These are phyloP conservation scores for Annulohypoxylon nitens DNA, from an alignment of 495 filamentous ascomycete genomes.

Conservation along the genomic window DNA sequence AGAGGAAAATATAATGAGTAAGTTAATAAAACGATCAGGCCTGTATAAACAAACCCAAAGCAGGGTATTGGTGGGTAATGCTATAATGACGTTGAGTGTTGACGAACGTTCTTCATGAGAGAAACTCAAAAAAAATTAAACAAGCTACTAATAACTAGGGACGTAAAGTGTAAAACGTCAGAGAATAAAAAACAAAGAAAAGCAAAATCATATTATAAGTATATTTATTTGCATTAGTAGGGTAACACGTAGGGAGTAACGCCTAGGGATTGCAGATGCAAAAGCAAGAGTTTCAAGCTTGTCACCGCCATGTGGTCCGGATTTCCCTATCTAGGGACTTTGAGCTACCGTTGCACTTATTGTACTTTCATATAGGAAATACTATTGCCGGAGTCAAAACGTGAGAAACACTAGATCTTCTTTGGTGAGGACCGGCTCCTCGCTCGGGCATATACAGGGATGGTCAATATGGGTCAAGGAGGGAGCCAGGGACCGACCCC, in stretches of 20 bases:
- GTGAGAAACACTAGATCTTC: constrained; percentile 32
- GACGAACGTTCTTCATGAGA: not conserved
- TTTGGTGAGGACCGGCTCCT: constrained; percentile 18
- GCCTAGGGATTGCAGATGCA: constrained; percentile 2
- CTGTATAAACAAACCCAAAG: not conserved
- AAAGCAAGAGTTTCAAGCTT: constrained; percentile 35
- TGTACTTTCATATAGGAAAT: constrained; percentile 26
- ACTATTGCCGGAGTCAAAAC: constrained; percentile 19
- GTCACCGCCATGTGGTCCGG: constrained; percentile 30
- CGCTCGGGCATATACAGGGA: constrained; percentile 32
- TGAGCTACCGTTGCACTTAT: constrained; percentile 25
- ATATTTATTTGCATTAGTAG: constrained; percentile 3
- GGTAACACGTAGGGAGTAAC: not conserved
- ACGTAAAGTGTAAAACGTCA: not conserved
- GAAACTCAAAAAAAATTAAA: not conserved
- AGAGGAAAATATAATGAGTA: not conserved
- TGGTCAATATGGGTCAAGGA: constrained; percentile 27
- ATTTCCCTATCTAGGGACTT: constrained; percentile 7
- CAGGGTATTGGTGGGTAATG: not conserved
- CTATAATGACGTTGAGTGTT: not conserved
- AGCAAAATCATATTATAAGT: not conserved
- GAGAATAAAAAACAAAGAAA: constrained; percentile 6
- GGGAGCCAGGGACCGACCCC: constrained; percentile 22
- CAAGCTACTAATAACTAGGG: not conserved
- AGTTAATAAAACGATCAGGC: not conserved